Conservation (phyloP, 179 eudicot species). For the Sideroxylon spinosum region DNA sequence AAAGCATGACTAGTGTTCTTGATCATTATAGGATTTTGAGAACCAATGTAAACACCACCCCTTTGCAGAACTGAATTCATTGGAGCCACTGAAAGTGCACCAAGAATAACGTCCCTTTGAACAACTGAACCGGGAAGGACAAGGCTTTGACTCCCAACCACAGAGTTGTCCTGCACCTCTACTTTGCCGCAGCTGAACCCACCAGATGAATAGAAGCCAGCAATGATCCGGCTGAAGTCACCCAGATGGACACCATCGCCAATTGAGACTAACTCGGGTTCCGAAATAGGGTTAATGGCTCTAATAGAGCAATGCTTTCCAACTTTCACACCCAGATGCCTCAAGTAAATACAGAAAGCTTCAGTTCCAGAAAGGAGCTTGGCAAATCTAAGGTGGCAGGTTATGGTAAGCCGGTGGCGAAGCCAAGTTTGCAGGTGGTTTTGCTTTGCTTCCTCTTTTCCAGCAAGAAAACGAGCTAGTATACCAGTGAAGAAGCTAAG, state of each 20-base stretch:
- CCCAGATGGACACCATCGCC: slow-evolving; percentile 51
- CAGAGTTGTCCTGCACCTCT: slow-evolving; percentile 37
- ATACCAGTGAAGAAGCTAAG: slow-evolving; percentile 33
- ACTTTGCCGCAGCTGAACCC: slow-evolving; percentile 32
- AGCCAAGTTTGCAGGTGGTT: slow-evolving; percentile 33
- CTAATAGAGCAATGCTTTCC: slow-evolving; percentile 51
- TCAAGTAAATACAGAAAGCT: slow-evolving; percentile 50
- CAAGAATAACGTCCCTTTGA: slow-evolving; percentile 41
- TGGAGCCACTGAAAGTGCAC: slow-evolving; percentile 56
- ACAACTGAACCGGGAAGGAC: slow-evolving; percentile 46
- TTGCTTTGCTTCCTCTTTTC: slow-evolving; percentile 18
- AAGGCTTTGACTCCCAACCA: slow-evolving; percentile 51
- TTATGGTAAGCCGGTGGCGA: slow-evolving; percentile 30
- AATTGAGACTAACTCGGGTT: slow-evolving; percentile 32
- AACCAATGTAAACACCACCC: slow-evolving; percentile 51
- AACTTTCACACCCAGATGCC: slow-evolving; percentile 47
- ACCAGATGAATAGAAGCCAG: slow-evolving; percentile 35
- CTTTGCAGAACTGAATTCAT: slow-evolving; percentile 35
- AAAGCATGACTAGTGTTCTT: slow-evolving; percentile 41
- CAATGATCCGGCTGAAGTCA: slow-evolving; percentile 43
- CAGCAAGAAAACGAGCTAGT: slow-evolving; percentile 21
- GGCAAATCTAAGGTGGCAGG: slow-evolving; percentile 45
- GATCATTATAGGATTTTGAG: slow-evolving; percentile 47
- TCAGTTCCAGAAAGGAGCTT: slow-evolving; percentile 61
- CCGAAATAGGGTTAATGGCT: slow-evolving; percentile 47